phyloP scores from a whole-genome alignment of 75 land plant species.

The Pseudotsuga menziesii region DNA sequence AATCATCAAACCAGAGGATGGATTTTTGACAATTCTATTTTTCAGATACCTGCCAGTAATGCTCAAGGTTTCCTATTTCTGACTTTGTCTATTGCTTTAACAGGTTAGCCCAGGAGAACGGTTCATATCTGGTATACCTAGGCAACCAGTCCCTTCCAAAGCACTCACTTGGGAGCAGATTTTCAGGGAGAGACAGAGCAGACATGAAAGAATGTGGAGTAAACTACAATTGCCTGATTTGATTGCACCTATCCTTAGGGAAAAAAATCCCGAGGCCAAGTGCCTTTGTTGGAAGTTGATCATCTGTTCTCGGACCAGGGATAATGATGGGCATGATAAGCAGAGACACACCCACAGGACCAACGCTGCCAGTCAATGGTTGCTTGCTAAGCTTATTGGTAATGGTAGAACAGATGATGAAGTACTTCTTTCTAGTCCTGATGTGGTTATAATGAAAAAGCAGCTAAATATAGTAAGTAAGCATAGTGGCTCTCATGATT shows the following conservation, averaged over 20 bases:
- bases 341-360: constrained; percentile 28
- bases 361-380: constrained; percentile 54
- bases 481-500: constrained; percentile 5
- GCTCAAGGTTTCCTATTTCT: neutral
- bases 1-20: neutral
- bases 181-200: constrained; percentile 42
- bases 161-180: constrained; percentile 40
- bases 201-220: constrained; percentile 54
- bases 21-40: neutral
- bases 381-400: constrained; percentile 59
- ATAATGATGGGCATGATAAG: constrained; percentile 7
- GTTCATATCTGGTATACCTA: neutral
- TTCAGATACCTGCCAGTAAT: neutral
- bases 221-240: constrained; percentile 58
- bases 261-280: constrained; percentile 45
- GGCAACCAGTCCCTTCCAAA: neutral
- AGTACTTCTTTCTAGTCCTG: constrained; percentile 24
- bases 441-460: constrained; percentile 33
- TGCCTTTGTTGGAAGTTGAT: constrained; percentile 82
- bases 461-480: constrained; percentile 20
- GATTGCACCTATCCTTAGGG: constrained; percentile 37
- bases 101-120: neutral
- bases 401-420: constrained; percentile 24
- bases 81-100: neutral
- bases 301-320: constrained; percentile 32